Percentiles rank a stretch among this genome's conserved stretches.
Evolutionary conservation across 2,329 filamentous ascomycete species (phyloP).

Genomic region (Stachybotrys elegans): DNA sequence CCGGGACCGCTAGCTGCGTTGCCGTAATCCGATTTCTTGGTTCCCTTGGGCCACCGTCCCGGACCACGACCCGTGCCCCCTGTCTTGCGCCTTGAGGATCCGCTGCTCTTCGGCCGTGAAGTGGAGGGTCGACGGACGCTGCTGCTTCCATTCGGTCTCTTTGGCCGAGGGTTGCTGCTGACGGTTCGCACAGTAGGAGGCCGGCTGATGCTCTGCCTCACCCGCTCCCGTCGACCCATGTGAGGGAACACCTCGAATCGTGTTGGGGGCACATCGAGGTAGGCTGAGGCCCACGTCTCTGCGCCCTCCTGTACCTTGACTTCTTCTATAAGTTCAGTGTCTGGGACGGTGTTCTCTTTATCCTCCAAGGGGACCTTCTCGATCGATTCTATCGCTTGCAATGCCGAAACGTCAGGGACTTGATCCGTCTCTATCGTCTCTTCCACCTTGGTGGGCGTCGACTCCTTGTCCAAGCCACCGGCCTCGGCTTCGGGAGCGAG

Average conservation of each 20-base stretch:
- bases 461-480: too few species aligned
- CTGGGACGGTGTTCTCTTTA: slow-evolving; percentile 23
- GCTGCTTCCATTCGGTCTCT: slow-evolving; percentile 27
- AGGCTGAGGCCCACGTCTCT: slow-evolving; percentile 40
- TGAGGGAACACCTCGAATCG: slow-evolving; percentile 78
- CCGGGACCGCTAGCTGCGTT: slow-evolving; percentile 62
- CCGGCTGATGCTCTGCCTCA: slow-evolving; percentile 36
- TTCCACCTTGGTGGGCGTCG: too few species aligned
- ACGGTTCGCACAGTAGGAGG: slow-evolving; percentile 29
- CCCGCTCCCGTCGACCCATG: slow-evolving; percentile 42
- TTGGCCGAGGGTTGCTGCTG: slow-evolving; percentile 31
- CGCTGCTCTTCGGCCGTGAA: slow-evolving; percentile 35
- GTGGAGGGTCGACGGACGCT: slow-evolving; percentile 24
- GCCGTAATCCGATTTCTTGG: slow-evolving; percentile 63
- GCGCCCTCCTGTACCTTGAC: slow-evolving; percentile 18
- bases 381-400: slow-evolving; percentile 24
- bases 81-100: slow-evolving; percentile 46
- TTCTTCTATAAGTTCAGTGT: slow-evolving; percentile 21
- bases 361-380: slow-evolving; percentile 23
- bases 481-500: too few species aligned
- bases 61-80: slow-evolving; percentile 61
- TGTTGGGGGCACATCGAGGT: slow-evolving; percentile 58
- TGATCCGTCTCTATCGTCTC: slow-evolving; percentile 13
- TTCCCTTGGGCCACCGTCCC: slow-evolving; percentile 63
- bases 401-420: slow-evolving; percentile 18